Evolutionary conservation across 495 filamentous ascomycete species (phyloP), one percentile per base, ranked within the genome.

Genomic region (Cudoniella acicularis): DNA sequence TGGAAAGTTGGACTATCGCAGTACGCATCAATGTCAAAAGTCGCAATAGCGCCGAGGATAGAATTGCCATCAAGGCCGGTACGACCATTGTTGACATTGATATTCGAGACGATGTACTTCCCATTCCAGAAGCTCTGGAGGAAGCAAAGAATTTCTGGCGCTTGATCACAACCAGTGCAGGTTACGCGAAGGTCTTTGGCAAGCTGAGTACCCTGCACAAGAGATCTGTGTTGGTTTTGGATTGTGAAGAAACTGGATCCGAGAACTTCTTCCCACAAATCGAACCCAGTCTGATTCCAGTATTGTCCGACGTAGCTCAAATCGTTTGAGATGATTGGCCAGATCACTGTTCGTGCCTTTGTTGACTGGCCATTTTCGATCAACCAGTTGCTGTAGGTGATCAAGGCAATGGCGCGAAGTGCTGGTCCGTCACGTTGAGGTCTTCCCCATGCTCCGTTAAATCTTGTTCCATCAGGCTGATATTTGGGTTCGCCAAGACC

Each of bases 401-500:
- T 79, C 26, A 82, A 61, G 13, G 79, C 73, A 56, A 79, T 69
- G 18, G 75, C 74, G 9, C 79, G 64, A 24, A 81, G 72, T 2
- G 79, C 78, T 42, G 84, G 84, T 16, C 84, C 84, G 65, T 87
- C 84, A 27, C 78, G 71, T 66, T 87, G 84, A 21, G 84, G 84
- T 21, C 84, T 72, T 27, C 84, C 85, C 84, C 84, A 87, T 1
- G 75, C 62, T 26, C 76, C 83, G 20, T 73, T 75, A 67, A 82
- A 87, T 10, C 77, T 72, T 27, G 73, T 73, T 10, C 75, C 74
- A 66, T 86, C 70, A 18, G 76, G 77, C 46, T 82, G 69, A 48
- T 80, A 86, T 56, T 87, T 87, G 4, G 84, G 83, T 50, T 87
- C 84, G 17, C 79, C 84, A 17, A 87, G 75, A 8, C 81, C 81